Evolutionary conservation across 73 alveolate genomes (phyloP).

Genomic region (Uronychia binucleata): DNA sequence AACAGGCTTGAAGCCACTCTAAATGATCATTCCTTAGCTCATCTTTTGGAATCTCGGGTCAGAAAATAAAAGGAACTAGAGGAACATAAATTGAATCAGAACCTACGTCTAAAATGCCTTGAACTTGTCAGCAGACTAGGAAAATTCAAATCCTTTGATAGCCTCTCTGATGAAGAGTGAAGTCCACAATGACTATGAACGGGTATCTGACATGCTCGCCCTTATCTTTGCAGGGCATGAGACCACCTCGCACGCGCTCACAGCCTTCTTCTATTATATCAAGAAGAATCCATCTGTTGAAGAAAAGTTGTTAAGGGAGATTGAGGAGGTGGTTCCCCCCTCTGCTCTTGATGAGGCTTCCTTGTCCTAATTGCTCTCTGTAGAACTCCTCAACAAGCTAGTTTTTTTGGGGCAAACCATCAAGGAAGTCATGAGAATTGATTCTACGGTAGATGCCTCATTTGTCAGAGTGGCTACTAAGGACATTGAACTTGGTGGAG

Average conservation of each 20-base stretch:
- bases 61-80: no score
- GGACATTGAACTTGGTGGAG: constrained; percentile 13
- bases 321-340: no score
- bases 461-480: not conserved
- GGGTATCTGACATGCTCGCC: not conserved
- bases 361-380: no score
- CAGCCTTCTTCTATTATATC: not conserved
- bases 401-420: not conserved
- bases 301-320: not conserved
- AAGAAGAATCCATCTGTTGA: constrained; percentile 8
- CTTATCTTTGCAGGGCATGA: constrained; percentile 31
- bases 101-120: no score
- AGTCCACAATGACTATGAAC: not conserved
- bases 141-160: no score
- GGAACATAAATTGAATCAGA: no score
- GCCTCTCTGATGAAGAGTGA: no score
- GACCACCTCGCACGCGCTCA: constrained; percentile 17
- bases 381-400: not conserved
- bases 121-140: no score
- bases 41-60: no score
- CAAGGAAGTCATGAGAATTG: constrained; percentile 9
- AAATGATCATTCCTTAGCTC: no score
- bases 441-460: not conserved
- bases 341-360: no score
- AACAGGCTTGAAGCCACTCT: no score